Percentiles rank a stretch among this genome's conserved stretches.
Evolutionary conservation across 169 alveolate genomes (phyloP).

Genomic region (Plasmodium yoelii): DNA sequence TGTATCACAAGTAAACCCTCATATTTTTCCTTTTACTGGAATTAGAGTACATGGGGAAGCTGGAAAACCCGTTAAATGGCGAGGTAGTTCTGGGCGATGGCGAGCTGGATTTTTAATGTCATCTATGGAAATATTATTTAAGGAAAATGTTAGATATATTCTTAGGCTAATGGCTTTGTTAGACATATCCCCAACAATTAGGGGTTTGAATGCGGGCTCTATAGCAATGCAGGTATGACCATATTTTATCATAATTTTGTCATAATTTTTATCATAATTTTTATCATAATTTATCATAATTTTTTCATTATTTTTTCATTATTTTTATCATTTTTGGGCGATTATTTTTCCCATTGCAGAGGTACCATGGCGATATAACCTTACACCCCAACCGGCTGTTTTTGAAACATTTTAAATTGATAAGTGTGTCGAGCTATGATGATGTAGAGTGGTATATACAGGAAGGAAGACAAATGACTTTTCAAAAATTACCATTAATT

Average conservation of each 20-base stretch:
- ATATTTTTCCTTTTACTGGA: slow-evolving; percentile 81
- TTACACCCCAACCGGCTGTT: slow-evolving; percentile 77
- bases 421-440: slow-evolving; percentile 76
- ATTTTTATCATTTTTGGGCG: no score
- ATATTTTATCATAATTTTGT: background rate
- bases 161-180: slow-evolving; percentile 81
- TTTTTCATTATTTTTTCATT: no score
- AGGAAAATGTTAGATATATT: slow-evolving; percentile 78
- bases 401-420: slow-evolving; percentile 68
- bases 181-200: slow-evolving; percentile 80
- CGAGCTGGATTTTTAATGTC: slow-evolving; percentile 82
- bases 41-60: slow-evolving; percentile 82
- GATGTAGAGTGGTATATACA: slow-evolving; percentile 80
- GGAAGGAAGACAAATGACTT: slow-evolving; percentile 75
- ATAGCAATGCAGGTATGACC: slow-evolving; percentile 79
- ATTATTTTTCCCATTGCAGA: slow-evolving; percentile 35
- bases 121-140: slow-evolving; percentile 77
- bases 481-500: slow-evolving; percentile 72
- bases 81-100: slow-evolving; percentile 79
- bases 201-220: slow-evolving; percentile 81
- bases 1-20: slow-evolving; percentile 81
- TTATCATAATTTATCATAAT: no score
- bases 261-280: no score
- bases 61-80: slow-evolving; percentile 81
- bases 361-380: slow-evolving; percentile 82